Conservation (phyloP, 768 basidiomycete genomes). For the Lactarius sp. region DNA sequence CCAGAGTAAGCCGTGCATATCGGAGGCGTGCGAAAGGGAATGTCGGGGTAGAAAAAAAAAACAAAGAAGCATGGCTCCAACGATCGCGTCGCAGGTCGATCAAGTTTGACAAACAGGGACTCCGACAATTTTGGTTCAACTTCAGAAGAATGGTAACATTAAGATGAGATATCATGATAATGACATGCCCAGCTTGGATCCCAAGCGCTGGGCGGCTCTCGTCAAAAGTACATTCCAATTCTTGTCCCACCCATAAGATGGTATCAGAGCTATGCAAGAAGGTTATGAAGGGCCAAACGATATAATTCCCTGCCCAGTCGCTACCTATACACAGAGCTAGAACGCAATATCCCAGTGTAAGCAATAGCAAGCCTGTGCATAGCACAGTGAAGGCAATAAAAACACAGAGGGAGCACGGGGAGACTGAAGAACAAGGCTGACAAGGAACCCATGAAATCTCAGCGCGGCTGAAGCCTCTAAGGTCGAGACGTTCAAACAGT, state of each 20-base stretch:
- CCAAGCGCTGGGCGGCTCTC: not conserved
- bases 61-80: not conserved
- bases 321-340: not conserved
- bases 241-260: not conserved
- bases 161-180: constrained; percentile 5
- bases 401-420: not conserved
- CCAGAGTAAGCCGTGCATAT: not conserved
- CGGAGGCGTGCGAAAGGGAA: not conserved
- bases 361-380: not conserved
- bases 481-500: not conserved
- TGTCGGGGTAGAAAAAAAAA: constrained; percentile 9
- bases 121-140: constrained; percentile 3
- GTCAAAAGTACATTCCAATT: not conserved
- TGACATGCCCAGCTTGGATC: not conserved
- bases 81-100: constrained; percentile 4
- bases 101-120: constrained; percentile 13
- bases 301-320: not conserved
- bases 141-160: constrained; percentile 1
- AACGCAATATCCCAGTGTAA: not conserved
- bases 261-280: not conserved
- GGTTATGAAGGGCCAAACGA: not conserved
- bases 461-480: not conserved
- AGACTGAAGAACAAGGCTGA: constrained; percentile 7
- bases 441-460: not conserved
- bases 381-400: not conserved